Conservation (phyloP, 768 basidiomycete genomes). For the Auriculariales sp. region DNA sequence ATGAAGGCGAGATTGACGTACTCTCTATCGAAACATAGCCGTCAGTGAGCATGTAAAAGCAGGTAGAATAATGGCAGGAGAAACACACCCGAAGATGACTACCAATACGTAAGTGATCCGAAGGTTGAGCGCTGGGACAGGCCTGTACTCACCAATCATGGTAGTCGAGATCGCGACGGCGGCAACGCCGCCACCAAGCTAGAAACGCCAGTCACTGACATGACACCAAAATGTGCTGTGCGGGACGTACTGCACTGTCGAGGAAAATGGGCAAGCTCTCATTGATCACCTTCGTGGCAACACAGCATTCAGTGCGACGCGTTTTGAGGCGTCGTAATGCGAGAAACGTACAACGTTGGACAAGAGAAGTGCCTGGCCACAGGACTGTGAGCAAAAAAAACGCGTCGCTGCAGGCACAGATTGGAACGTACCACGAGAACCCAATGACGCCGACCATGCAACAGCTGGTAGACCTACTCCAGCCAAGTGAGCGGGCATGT, state of each 20-base stretch:
- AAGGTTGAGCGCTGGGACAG: slow-evolving; percentile 27
- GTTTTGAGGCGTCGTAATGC: no score
- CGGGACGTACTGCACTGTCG: no score
- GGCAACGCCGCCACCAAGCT: slow-evolving; percentile 6
- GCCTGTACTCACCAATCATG: slow-evolving; percentile 20
- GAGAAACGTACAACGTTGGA: slow-evolving; percentile 60
- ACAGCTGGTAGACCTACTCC: slow-evolving; percentile 31
- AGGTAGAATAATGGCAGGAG: background rate
- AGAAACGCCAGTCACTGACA: background rate
- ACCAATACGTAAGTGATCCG: slow-evolving; percentile 23
- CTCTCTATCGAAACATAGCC: background rate
- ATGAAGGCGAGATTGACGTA: slow-evolving; percentile 6
- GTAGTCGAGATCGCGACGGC: slow-evolving; percentile 3
- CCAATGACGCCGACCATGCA: slow-evolving; percentile 71
- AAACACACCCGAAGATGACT: background rate
- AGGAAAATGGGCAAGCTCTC: slow-evolving; percentile 2
- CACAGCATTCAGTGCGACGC: background rate
- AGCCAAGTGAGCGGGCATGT: no score
- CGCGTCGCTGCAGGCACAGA: slow-evolving; percentile 6
- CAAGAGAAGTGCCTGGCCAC: slow-evolving; percentile 57
- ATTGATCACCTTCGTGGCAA: slow-evolving; percentile 3
- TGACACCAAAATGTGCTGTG: background rate
- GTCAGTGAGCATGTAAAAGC: background rate
- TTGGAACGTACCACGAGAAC: slow-evolving; percentile 60
- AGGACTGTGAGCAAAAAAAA: background rate